These are phyloP conservation scores for Skeletonema tropicum DNA, from an alignment of 108 stramenopile species.

Conservation along the genomic window DNA sequence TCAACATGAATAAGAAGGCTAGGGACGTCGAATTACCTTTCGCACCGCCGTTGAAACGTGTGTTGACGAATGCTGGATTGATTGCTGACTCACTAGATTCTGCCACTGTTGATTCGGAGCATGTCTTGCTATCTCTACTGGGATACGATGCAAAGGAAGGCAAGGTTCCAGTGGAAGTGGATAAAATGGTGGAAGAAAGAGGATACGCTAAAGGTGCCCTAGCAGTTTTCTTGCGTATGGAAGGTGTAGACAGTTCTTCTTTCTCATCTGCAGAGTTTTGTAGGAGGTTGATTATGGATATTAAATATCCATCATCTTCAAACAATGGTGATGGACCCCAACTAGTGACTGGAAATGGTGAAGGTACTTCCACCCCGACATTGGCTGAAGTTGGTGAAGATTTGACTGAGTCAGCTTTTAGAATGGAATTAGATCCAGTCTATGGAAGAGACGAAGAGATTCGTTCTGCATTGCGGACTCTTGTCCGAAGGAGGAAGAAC, in stretches of 20 bases:
- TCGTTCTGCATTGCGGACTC: conserved; percentile 93
- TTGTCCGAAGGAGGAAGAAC: conserved; percentile 97
- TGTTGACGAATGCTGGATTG: conserved; percentile 50
- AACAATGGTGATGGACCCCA: conserved; percentile 40
- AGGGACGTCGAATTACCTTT: conserved; percentile 68
- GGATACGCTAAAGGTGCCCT: conserved; percentile 56
- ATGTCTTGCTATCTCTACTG: conserved; percentile 71
- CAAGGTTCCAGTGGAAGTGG: conserved; percentile 38
- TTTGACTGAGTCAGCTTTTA: conserved; percentile 85
- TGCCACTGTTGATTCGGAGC: conserved; percentile 60
- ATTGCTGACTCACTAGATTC: conserved; percentile 67
- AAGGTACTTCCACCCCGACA: conserved; percentile 54
- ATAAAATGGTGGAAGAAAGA: conserved; percentile 33
- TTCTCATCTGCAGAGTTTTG: conserved; percentile 69
- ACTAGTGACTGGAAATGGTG: conserved; percentile 58
- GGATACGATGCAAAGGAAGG: conserved; percentile 54
- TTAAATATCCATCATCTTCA: conserved; percentile 48
- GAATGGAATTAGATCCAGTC: conserved; percentile 93
- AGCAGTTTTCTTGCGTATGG: conserved; percentile 66
- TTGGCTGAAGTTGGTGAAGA: conserved; percentile 85
- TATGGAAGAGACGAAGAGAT: conserved; percentile 99
- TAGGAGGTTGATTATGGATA: conserved; percentile 60
- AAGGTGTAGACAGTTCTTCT: conserved; percentile 46
- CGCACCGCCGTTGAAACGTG: conserved; percentile 55
- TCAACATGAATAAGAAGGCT: conserved; percentile 57